Percentiles rank a stretch among this genome's conserved stretches.
phyloP scores from a whole-genome alignment of 371 early-diverging fungal species.

The Racocetra persica region DNA sequence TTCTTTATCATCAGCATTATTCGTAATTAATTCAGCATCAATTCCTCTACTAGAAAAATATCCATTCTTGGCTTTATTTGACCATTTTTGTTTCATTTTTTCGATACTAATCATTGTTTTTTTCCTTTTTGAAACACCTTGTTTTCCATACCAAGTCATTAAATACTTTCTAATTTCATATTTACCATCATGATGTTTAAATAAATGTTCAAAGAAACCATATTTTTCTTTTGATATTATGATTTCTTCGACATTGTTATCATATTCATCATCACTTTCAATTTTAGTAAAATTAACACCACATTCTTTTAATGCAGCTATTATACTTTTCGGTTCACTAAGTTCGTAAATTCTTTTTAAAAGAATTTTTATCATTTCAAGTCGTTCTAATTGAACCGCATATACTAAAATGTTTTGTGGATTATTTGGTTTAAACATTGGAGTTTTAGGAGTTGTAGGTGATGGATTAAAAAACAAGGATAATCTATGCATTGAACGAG shows the following conservation, averaged over 20 bases:
- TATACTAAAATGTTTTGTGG: constrained; percentile 12
- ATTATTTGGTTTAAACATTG: neutral
- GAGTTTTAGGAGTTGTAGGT: neutral
- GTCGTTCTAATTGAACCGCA: constrained; percentile 2
- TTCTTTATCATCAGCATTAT: too few relatives aligned
- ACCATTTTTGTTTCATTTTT: neutral
- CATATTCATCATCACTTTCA: neutral
- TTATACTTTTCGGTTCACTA: neutral
- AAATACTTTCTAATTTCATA: neutral
- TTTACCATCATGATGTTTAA: neutral
- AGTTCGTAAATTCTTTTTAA: constrained; percentile 18
- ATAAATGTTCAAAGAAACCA: neutral
- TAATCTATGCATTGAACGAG: too few relatives aligned
- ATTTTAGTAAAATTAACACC: neutral
- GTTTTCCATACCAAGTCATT: neutral
- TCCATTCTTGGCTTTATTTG: neutral
- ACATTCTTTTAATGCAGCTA: constrained; percentile 17
- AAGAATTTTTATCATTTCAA: neutral
- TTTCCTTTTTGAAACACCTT: neutral
- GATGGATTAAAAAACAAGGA: neutral
- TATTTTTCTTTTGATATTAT: neutral
- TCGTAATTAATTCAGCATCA: too few relatives aligned
- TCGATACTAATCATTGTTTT: neutral
- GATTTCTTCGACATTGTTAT: neutral
- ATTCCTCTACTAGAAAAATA: too few relatives aligned